Evolutionary conservation across 768 basidiomycete species (phyloP), one percentile per base, ranked within the genome.

Genomic region (Kwoniella heveanensis): DNA sequence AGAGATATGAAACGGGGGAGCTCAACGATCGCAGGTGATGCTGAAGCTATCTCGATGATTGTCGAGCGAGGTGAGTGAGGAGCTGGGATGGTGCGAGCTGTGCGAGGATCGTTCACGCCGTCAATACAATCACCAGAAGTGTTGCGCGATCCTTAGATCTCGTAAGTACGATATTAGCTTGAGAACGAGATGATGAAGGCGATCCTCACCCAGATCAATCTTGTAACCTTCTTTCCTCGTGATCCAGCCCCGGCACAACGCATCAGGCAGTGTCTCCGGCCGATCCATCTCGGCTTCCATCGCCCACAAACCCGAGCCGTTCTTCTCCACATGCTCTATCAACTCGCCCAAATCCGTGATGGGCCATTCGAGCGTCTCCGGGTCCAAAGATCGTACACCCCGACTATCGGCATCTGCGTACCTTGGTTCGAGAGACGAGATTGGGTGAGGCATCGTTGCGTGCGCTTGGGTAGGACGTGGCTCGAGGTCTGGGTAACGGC

Each of bases 221-320:
- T 89, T 90, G 80, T 82, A 85, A 77, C 88, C 88, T 61, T 85
- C 85, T 61, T 89, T 88, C 44, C 87, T 88, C 6, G 90, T 80
- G 57, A 86, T 82, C 6, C 87, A 87, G 0, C 87, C 86, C 64
- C 88, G 84, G 68, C 84, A 85, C 47, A 89, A 79, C 17, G 89
- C 80, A 61, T 88, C 87, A 19, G 39, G 39, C 15, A 44, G 39
- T 3, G 3, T 17, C 17, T 44, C 39, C 3, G 39, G 39, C 10
- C 17, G 8, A 19, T 9, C 39, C 39, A 44, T 44, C 39, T 44
- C 39, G 15, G 17, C 17, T 44, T 44, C 39, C 17, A 44, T 44
- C 10, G 10, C 39, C 39, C 39, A 44, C 17, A 44, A 4, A 17
- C 39, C 39, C 8, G 39, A 9, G 15, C 10, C 39, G 39, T 44